Evolutionary conservation across 2,329 filamentous ascomycete species (phyloP).

Genomic region (Aspergillus terreus): DNA sequence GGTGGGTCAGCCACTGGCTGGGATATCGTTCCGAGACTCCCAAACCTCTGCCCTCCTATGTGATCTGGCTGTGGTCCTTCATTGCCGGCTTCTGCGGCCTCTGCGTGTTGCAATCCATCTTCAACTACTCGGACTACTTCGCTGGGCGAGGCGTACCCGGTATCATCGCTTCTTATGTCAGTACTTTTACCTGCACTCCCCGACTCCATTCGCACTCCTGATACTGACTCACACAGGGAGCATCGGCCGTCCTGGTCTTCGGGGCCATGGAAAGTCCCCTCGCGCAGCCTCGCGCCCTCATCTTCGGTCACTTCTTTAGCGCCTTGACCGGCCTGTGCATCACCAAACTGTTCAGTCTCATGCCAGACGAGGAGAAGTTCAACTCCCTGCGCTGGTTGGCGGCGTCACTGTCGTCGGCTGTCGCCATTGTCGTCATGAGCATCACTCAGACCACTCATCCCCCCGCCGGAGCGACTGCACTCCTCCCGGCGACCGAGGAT

Average conservation of each 20-base stretch:
- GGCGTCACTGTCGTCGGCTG: constrained; percentile 26
- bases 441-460: constrained; percentile 31
- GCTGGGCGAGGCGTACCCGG: constrained; percentile 21
- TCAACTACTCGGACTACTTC: constrained; percentile 26
- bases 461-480: constrained; percentile 31
- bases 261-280: constrained; percentile 31
- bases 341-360: constrained; percentile 31
- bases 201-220: neutral
- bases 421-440: constrained; percentile 30
- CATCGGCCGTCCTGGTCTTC: constrained; percentile 31
- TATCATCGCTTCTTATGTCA: constrained; percentile 25
- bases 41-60: constrained; percentile 20
- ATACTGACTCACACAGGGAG: constrained; percentile 18
- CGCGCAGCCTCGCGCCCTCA: constrained; percentile 29
- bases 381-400: constrained; percentile 29
- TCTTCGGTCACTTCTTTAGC: constrained; percentile 32
- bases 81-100: constrained; percentile 25
- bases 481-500: constrained; percentile 26
- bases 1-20: constrained; percentile 26
- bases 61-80: constrained; percentile 25
- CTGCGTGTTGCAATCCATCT: constrained; percentile 21
- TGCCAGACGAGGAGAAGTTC: constrained; percentile 26
- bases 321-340: constrained; percentile 28
- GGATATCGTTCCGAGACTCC: constrained; percentile 22
- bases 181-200: constrained; percentile 1